These are phyloP conservation scores for Pseudopyrenochaeta lycopersici DNA, from an alignment of 2,329 filamentous ascomycete species.

Conservation along the genomic window DNA sequence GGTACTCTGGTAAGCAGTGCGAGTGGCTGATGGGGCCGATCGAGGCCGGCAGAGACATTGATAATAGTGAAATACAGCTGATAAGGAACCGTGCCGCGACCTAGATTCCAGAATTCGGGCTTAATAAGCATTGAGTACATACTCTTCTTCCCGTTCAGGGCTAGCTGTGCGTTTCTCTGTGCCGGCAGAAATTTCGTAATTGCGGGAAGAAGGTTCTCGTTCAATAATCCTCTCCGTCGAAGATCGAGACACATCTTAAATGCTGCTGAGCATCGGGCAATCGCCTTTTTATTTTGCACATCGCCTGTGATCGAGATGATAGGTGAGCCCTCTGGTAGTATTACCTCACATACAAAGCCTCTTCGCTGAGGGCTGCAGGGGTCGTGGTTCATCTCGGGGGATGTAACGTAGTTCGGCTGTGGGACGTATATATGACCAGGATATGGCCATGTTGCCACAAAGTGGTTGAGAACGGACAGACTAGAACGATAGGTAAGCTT, in stretches of 20 bases:
- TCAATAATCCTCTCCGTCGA: constrained; percentile 71
- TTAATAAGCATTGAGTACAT: constrained; percentile 82
- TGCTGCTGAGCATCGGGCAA: constrained; percentile 88
- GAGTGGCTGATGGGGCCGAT: constrained; percentile 69
- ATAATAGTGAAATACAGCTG: constrained; percentile 71
- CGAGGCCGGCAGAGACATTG: constrained; percentile 67
- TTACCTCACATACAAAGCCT: constrained; percentile 72
- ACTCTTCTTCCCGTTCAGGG: constrained; percentile 79
- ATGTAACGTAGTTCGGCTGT: constrained; percentile 69
- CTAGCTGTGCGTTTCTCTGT: constrained; percentile 88
- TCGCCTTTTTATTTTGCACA: constrained; percentile 72
- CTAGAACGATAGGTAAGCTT: constrained; percentile 81
- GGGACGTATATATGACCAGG: constrained; percentile 59
- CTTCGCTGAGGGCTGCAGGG: constrained; percentile 9
- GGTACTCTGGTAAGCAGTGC: constrained; percentile 73
- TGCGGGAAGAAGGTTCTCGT: constrained; percentile 77
- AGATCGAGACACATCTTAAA: constrained; percentile 82
- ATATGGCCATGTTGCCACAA: constrained; percentile 71
- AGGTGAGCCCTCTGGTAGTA: constrained; percentile 78
- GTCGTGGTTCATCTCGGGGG: constrained; percentile 15
- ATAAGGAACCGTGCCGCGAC: constrained; percentile 56
- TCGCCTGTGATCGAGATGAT: constrained; percentile 72
- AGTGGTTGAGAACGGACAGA: constrained; percentile 75
- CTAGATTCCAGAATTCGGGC: constrained; percentile 73
- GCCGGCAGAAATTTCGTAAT: constrained; percentile 75